Conservation (phyloP, 192 early-diverging fungal species). For the Coemansia sp. region DNA sequence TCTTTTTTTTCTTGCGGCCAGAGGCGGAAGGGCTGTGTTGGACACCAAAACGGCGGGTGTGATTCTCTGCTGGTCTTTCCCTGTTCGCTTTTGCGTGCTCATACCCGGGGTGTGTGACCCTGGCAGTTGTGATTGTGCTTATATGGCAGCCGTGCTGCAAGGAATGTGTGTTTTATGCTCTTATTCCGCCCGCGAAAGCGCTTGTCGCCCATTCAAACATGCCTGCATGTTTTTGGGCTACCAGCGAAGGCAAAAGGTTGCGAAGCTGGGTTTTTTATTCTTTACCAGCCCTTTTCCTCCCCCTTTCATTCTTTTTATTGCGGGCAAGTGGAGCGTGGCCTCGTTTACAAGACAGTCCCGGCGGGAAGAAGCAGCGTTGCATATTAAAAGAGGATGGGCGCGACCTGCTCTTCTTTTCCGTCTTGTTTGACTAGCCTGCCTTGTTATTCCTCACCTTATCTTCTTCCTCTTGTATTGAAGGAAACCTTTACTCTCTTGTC, state of each 20-base stretch:
- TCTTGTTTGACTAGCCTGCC: not conserved
- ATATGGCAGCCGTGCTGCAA: not conserved
- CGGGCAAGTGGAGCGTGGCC: not conserved
- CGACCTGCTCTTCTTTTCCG: not conserved
- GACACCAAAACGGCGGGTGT: no score
- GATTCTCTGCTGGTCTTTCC: not conserved
- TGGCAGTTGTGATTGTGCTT: not conserved
- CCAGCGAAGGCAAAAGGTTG: not conserved
- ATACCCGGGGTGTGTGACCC: not conserved
- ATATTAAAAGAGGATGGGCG: not conserved
- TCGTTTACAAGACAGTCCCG: conserved; percentile 1
- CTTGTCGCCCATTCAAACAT: not conserved
- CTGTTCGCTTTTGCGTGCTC: not conserved
- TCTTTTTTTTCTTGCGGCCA: no score
- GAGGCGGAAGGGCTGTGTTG: not conserved
- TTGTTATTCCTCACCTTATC: not conserved
- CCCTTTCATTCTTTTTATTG: no score
- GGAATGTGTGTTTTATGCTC: conserved; percentile 1
- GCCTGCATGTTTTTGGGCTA: conserved; percentile 6
- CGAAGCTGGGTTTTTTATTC: not conserved
- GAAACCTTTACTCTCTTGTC: not conserved
- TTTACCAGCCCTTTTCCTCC: not conserved
- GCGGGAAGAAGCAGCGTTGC: not conserved
- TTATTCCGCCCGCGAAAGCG: not conserved
- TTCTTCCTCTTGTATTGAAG: not conserved